Percentiles rank a stretch among this genome's conserved stretches.
Evolutionary conservation across 495 filamentous ascomycete genomes (phyloP).

Genomic region (Elasticomyces elasticus): DNA sequence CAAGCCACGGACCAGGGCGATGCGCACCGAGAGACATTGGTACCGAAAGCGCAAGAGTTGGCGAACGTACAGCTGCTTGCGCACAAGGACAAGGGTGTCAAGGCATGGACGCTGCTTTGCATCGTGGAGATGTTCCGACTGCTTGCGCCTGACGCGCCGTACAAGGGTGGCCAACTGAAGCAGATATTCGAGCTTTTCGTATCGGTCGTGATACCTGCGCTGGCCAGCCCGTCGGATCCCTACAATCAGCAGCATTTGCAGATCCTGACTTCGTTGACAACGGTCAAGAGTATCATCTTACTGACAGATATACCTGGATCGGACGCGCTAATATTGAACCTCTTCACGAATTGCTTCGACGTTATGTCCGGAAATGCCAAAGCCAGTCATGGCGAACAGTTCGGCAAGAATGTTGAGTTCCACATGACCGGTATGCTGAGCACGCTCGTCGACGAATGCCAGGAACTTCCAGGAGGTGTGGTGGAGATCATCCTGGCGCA

Average conservation of each 20-base stretch:
- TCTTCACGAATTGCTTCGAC: conserved; percentile 86
- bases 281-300: conserved; percentile 88
- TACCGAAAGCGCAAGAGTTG: conserved; percentile 78
- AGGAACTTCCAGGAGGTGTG: conserved; percentile 66
- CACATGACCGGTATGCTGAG: conserved; percentile 80
- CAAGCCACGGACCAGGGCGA: conserved; percentile 80
- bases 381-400: conserved; percentile 60
- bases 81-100: conserved; percentile 89
- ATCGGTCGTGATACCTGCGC: conserved; percentile 66
- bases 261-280: conserved; percentile 75
- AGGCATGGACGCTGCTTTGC: conserved; percentile 78
- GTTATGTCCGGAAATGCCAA: conserved; percentile 72
- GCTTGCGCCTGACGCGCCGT: conserved; percentile 92
- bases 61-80: conserved; percentile 68
- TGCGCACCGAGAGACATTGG: conserved; percentile 67
- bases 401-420: conserved; percentile 83
- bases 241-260: conserved; percentile 91
- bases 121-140: conserved; percentile 89
- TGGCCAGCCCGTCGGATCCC: conserved; percentile 77
- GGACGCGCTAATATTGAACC: conserved; percentile 62
- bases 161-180: conserved; percentile 82
- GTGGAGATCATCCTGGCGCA: conserved; percentile 93
- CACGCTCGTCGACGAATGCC: conserved; percentile 77
- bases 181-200: conserved; percentile 90
- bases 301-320: conserved; percentile 80